A percentile compares a stretch with the other conserved stretches of the same genome.
Evolutionary conservation across 352 stramenopile genomes (phyloP).

Genomic region (Phytopythium kandeliae): DNA sequence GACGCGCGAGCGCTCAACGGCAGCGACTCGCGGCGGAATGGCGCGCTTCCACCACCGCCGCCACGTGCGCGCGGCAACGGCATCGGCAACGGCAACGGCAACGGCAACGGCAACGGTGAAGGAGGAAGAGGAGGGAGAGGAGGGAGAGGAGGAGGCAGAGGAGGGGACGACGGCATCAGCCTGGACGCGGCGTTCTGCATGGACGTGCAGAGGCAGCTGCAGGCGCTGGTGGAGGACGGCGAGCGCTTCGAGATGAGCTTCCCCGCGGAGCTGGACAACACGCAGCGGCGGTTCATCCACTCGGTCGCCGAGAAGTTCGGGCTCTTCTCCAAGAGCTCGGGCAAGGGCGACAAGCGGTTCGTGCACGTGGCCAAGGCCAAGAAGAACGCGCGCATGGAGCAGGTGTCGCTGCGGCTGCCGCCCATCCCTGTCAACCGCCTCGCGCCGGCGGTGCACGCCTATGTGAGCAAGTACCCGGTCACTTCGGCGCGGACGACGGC

Average conservation of each 20-base stretch:
- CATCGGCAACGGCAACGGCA: too few species aligned
- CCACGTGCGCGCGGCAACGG: neutral
- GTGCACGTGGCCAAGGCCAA: slow-evolving; percentile 80
- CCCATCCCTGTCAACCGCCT: slow-evolving; percentile 35
- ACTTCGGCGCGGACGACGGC: neutral
- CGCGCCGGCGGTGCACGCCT: slow-evolving; percentile 27
- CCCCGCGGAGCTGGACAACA: slow-evolving; percentile 57
- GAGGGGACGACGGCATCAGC: slow-evolving; percentile 26
- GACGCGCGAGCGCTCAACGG: neutral
- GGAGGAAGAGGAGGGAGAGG: too few species aligned
- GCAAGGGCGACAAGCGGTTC: slow-evolving; percentile 56
- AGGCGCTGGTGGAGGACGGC: slow-evolving; percentile 61
- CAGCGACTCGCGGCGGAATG: slow-evolving; percentile 1
- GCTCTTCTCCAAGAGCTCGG: slow-evolving; percentile 79
- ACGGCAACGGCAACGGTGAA: too few species aligned
- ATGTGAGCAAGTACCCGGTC: slow-evolving; percentile 39
- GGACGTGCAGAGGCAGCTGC: slow-evolving; percentile 47
- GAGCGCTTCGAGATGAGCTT: slow-evolving; percentile 61
- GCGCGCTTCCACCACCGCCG: neutral
- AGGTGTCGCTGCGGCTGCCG: slow-evolving; percentile 50
- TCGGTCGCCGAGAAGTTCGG: slow-evolving; percentile 73
- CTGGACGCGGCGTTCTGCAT: slow-evolving; percentile 73
- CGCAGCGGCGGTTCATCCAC: slow-evolving; percentile 79
- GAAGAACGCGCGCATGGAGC: slow-evolving; percentile 75
- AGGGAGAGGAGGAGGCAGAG: neutral